Percentiles rank a stretch among this genome's conserved stretches.
These are phyloP conservation scores for Pythium dissimile DNA, from an alignment of 352 stramenopile species.

Conservation along the genomic window DNA sequence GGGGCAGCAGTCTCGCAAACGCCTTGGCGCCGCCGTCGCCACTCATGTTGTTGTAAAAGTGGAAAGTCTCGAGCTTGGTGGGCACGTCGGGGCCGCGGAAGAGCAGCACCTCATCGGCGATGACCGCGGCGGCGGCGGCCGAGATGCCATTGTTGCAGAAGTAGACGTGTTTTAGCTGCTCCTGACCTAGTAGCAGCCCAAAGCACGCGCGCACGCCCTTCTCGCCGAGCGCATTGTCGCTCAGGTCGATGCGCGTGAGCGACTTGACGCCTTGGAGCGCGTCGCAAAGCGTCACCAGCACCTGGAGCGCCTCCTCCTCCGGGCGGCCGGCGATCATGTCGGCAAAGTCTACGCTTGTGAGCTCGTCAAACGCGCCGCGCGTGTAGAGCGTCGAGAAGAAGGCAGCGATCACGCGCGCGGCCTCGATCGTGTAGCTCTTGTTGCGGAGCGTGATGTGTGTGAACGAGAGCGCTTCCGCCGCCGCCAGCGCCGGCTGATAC, in stretches of 20 bases:
- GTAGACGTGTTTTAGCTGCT: conserved; percentile 82
- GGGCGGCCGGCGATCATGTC: conserved; percentile 85
- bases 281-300: conserved; percentile 78
- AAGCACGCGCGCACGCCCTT: conserved; percentile 92
- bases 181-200: conserved; percentile 73
- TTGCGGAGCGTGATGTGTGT: conserved; percentile 84
- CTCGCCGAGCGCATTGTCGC: conserved; percentile 94
- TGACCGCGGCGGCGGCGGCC: conserved; percentile 79
- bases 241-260: conserved; percentile 84
- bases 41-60: conserved; percentile 99
- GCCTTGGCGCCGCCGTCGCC: conserved; percentile 89
- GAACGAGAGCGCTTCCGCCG: conserved; percentile 35
- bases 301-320: conserved; percentile 79
- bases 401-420: conserved; percentile 66
- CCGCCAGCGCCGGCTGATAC: conserved; percentile 33
- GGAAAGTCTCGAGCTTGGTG: conserved; percentile 89
- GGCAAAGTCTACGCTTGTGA: conserved; percentile 81
- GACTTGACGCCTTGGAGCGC: conserved; percentile 66
- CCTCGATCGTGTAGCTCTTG: conserved; percentile 86
- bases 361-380: conserved; percentile 44
- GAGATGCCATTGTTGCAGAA: conserved; percentile 96
- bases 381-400: conserved; percentile 57
- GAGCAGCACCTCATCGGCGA: conserved; percentile 86
- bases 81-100: conserved; percentile 60
- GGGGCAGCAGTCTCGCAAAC: conserved; percentile 81